phyloP scores from a whole-genome alignment of 257 asterid species.

The Forsythia viridissima region DNA sequence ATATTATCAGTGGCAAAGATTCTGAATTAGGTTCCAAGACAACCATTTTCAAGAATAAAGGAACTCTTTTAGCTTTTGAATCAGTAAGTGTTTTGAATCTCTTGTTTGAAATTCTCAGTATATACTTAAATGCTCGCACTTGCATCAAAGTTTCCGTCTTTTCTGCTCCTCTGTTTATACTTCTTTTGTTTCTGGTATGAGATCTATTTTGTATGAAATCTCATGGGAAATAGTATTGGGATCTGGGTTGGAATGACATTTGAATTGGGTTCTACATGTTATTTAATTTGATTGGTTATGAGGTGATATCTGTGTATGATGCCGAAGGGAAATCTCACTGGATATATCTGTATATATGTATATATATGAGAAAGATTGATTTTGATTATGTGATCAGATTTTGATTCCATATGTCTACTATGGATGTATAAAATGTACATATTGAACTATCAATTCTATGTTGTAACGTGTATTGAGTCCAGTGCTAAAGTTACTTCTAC shows the following conservation, averaged over 20 bases:
- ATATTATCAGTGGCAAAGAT: slow-evolving; percentile 5
- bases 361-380: slow-evolving; percentile 24
- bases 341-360: too few species aligned
- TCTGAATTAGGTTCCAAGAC: background rate
- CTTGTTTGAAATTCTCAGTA: background rate
- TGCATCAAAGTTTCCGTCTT: slow-evolving; percentile 19
- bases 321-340: background rate
- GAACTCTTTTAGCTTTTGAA: slow-evolving; percentile 24
- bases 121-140: slow-evolving; percentile 16
- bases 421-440: background rate
- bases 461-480: background rate
- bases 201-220: slow-evolving; percentile 20
- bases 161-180: slow-evolving; percentile 7
- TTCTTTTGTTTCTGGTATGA: slow-evolving; percentile 17
- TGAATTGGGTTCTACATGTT: background rate
- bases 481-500: slow-evolving; percentile 1
- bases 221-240: slow-evolving; percentile 18
- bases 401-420: background rate
- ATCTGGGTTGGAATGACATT: slow-evolving; percentile 24
- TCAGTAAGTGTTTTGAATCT: slow-evolving; percentile 26
- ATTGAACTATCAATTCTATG: background rate
- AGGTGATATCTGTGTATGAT: background rate
- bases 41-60: slow-evolving; percentile 34
- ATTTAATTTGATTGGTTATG: slow-evolving; percentile 15
- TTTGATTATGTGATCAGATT: slow-evolving; percentile 8